Base-by-base conservation (phyloP, 306 rosid species). In the Sophora flavescens region DNA sequence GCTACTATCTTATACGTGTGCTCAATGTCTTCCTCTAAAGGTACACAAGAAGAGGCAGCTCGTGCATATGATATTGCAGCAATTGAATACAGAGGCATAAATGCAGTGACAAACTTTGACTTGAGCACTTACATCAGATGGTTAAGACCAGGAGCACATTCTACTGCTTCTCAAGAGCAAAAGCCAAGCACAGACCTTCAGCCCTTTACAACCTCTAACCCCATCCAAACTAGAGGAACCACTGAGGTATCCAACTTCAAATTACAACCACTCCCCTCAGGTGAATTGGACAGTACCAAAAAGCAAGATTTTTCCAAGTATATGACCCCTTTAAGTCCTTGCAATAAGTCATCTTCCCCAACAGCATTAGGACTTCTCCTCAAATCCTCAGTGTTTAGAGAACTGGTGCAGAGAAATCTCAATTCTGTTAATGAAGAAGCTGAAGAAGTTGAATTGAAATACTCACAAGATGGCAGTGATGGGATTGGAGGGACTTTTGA, bases 1-100 rank as follows among this genome's bases (percentile, higher is more conserved):
- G 35, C 54, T 45, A 28, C 18, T 3, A 80, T 36, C 76, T 28
- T 41, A 68, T 9, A 15, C 12, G 22, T 36, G 14, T 82, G 85
- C 57, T 71, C 42, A 69, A 36, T 67, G 73, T 39, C 14, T 76
- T 36, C 44, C 32, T 52, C 17, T 39, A n/a, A 62, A 94, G 97
- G 95, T 80, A 91, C 96, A 68, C 97, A 90, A 84, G 96, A 91
- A 84, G 98, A 94, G 82, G 97, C 97, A n/a, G 96, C 97, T 56
- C 84, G 90, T 0, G 95, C 98, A 52, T 91, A 94, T 10, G 98
- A 94, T 68, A 89, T 87, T 56, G 98, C 97, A 1, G 97, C 98
- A 33, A 94, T 94, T 7, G 98, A 94, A 53, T 90, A 90, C 81
- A 83, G 98, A 85, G 98, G 98, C 35, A 86, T 87, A 66, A 85